Evolutionary conservation across 768 basidiomycete species (phyloP).

Genomic region (Tulasnella sp.): DNA sequence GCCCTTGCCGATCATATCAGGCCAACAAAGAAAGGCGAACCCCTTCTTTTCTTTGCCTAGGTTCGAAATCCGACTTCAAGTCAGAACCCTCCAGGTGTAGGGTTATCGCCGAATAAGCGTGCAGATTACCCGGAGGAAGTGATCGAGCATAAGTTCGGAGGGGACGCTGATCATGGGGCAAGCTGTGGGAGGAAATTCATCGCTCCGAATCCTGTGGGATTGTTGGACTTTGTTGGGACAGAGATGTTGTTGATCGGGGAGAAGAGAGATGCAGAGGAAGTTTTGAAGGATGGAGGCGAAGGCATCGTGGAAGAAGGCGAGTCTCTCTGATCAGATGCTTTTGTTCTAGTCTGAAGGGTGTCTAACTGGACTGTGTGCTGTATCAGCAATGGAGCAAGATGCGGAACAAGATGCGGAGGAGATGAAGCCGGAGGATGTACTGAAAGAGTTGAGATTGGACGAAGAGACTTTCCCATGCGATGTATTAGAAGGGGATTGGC

Average conservation of each 20-base stretch:
- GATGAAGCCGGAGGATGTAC: not conserved
- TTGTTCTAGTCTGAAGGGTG: not conserved
- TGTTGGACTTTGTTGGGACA: slow-evolving; percentile 8
- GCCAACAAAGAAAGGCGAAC: not conserved
- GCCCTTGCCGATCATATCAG: not conserved
- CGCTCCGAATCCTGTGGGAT: slow-evolving; percentile 1
- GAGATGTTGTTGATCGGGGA: slow-evolving; percentile 8
- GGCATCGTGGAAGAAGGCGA: slow-evolving; percentile 2
- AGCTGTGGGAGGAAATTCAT: not conserved
- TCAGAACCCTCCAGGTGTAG: slow-evolving; percentile 1
- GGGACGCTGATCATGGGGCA: slow-evolving; percentile 4
- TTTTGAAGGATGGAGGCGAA: slow-evolving; percentile 4
- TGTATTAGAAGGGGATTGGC: slow-evolving; percentile 3
- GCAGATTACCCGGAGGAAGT: slow-evolving; percentile 5
- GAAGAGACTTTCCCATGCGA: slow-evolving; percentile 8
- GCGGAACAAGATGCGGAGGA: not conserved
- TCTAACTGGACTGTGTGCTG: not conserved
- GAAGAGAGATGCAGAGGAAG: not conserved
- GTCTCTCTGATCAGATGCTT: not conserved
- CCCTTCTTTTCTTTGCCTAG: not conserved
- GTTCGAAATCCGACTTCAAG: not conserved
- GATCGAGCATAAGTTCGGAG: slow-evolving; percentile 6
- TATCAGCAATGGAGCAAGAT: slow-evolving; percentile 1
- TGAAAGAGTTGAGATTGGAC: slow-evolving; percentile 7
- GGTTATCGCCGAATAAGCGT: not conserved